Conservation (phyloP, 2,329 filamentous ascomycete species). For the Calonectria pteridis region DNA sequence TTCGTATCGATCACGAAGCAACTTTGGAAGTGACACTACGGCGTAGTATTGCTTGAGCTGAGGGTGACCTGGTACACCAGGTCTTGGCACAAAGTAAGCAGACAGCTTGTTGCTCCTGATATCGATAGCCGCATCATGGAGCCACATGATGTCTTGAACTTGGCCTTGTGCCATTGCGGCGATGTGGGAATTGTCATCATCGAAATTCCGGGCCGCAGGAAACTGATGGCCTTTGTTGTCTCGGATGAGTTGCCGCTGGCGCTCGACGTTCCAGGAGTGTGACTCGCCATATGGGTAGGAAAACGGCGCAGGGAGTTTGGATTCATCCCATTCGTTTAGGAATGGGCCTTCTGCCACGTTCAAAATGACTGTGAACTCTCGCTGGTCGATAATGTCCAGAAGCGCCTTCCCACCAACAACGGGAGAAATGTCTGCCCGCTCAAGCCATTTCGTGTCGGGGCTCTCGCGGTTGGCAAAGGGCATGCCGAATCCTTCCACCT, state of each 20-base stretch:
- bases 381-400: slow-evolving; percentile 8
- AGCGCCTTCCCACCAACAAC: slow-evolving; percentile 2
- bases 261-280: neutral
- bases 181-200: neutral
- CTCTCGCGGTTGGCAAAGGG: neutral
- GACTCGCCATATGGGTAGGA: slow-evolving; percentile 8
- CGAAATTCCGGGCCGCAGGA: neutral
- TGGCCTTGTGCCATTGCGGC: neutral
- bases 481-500: neutral
- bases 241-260: neutral
- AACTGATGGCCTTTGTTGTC: neutral
- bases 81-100: neutral
- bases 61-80: neutral
- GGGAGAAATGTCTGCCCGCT: neutral
- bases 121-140: neutral
- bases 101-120: neutral
- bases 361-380: slow-evolving; percentile 1
- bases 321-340: neutral
- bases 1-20: neutral
- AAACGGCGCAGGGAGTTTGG: neutral
- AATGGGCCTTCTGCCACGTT: neutral
- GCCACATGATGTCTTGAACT: slow-evolving; percentile 8
- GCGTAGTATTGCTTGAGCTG: neutral
- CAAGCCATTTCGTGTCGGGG: neutral
- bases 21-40: neutral